A percentile compares a stretch with the other conserved stretches of the same genome.
Conservation (phyloP, 2,329 filamentous ascomycete genomes). For the Trichophyton mentagrophytes region DNA sequence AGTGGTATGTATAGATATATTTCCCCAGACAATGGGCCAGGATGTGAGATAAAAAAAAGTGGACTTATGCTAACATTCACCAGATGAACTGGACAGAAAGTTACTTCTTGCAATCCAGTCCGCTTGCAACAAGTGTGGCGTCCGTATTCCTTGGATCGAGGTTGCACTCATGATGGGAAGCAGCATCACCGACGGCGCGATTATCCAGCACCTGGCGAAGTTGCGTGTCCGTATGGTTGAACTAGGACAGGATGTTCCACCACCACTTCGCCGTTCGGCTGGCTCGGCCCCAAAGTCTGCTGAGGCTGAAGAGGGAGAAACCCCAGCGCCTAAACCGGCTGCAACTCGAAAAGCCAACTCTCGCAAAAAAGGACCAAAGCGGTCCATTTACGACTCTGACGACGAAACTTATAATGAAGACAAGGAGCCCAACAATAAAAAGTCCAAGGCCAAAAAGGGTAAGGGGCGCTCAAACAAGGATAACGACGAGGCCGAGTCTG, state of each 20-base stretch:
- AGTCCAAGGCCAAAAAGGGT: background rate
- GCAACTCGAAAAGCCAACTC: background rate
- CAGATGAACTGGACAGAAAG: constrained; percentile 33
- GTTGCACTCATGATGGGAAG: constrained; percentile 30
- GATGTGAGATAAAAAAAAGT: background rate
- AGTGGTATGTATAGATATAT: constrained; percentile 22
- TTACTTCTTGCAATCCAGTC: constrained; percentile 33
- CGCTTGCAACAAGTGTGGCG: constrained; percentile 24
- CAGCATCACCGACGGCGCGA: constrained; percentile 33
- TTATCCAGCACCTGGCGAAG: constrained; percentile 37
- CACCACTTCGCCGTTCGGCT: constrained; percentile 26
- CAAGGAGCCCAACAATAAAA: background rate
- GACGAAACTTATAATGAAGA: background rate
- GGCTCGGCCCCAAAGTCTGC: background rate
- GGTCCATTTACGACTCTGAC: background rate
- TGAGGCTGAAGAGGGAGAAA: background rate
- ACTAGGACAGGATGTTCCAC: constrained; percentile 27
- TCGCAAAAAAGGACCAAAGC: constrained; percentile 9
- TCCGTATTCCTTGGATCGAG: constrained; percentile 33
- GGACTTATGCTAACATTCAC: constrained; percentile 12
- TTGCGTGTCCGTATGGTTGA: constrained; percentile 26
- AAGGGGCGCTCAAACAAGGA: background rate
- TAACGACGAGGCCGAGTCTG: background rate
- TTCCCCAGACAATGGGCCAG: background rate
- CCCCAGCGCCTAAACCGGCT: background rate